These are phyloP conservation scores for Gentiana straminea DNA, from an alignment of 257 asterid species.

Conservation along the genomic window DNA sequence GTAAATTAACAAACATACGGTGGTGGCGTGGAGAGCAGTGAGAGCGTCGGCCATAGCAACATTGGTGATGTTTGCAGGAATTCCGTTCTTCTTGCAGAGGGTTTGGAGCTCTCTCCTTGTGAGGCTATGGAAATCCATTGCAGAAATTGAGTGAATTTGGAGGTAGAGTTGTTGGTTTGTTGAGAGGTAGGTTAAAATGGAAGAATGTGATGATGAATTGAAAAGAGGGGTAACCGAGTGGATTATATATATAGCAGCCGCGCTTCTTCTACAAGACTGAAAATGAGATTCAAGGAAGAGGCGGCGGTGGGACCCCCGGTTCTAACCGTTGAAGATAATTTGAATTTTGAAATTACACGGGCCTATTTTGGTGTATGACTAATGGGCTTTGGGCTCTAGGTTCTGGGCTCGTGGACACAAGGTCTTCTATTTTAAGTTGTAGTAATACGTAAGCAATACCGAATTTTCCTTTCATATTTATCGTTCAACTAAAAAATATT, in stretches of 20 bases:
- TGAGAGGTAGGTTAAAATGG: background rate
- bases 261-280: background rate
- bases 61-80: slow-evolving; percentile 59
- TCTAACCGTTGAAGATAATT: slow-evolving; percentile 46
- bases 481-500: no score
- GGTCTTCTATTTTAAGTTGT: no score
- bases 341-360: slow-evolving; percentile 28
- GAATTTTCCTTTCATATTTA: no score
- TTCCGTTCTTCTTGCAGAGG: slow-evolving; percentile 64
- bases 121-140: slow-evolving; percentile 54
- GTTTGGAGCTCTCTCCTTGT: slow-evolving; percentile 63
- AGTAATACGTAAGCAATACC: no score
- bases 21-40: slow-evolving; percentile 40
- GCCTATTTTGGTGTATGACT: no score
- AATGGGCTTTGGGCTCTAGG: no score
- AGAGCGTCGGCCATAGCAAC: slow-evolving; percentile 61
- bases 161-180: background rate
- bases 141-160: slow-evolving; percentile 5
- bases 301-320: slow-evolving; percentile 6
- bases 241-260: slow-evolving; percentile 10
- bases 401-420: no score
- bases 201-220: background rate
- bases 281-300: background rate
- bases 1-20: slow-evolving; percentile 24
- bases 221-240: slow-evolving; percentile 5